Percentiles rank a stretch among this genome's conserved stretches.
phyloP scores from a whole-genome alignment of 345 rosid species.

The Pelargonium nanum region DNA sequence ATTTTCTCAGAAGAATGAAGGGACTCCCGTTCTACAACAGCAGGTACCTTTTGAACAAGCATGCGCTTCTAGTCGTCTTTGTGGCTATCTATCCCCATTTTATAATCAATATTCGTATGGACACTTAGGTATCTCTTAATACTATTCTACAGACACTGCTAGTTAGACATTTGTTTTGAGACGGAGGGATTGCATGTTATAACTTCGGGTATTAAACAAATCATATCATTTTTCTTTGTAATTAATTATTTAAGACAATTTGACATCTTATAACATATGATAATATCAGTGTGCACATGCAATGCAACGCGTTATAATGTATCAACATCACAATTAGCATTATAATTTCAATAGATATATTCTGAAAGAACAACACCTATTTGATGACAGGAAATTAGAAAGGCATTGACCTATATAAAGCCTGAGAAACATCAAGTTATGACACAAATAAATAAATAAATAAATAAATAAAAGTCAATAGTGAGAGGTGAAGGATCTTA shows the following conservation, averaged over 20 bases:
- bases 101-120: no score
- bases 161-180: no score
- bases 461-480: background rate
- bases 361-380: background rate
- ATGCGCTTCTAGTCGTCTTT: no score
- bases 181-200: background rate
- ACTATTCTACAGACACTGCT: no score
- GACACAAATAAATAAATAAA: background rate
- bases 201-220: no score
- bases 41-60: no score
- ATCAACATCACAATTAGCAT: background rate
- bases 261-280: background rate
- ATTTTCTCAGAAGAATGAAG: no score
- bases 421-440: background rate
- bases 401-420: background rate
- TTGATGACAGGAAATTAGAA: background rate
- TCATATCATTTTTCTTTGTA: background rate
- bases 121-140: no score
- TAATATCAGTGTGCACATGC: no score
- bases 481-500: constrained; percentile 26
- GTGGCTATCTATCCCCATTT: no score
- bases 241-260: background rate
- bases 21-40: no score
- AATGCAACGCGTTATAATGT: background rate
- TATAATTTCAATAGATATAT: background rate